phyloP scores from a whole-genome alignment of 257 asterid genomes.

The Forsythia viridissima region DNA sequence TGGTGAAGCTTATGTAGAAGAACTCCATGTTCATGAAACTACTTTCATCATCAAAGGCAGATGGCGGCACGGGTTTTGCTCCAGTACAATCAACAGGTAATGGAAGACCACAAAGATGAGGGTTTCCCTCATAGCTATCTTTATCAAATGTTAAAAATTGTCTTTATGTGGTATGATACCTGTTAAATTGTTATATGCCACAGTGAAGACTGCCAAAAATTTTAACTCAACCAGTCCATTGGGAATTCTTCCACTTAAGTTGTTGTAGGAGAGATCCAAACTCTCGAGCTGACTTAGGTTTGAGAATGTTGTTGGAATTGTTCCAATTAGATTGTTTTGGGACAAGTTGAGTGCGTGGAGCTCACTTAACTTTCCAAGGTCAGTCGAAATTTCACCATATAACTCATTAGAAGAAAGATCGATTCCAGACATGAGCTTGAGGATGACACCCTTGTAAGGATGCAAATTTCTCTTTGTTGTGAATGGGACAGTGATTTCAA shows the following conservation, averaged over 20 bases:
- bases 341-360: constrained; percentile 7
- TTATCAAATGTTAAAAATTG: constrained; percentile 16
- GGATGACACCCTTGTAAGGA: not conserved
- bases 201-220: not conserved
- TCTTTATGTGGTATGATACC: constrained; percentile 8
- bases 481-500: not conserved
- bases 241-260: constrained; percentile 12
- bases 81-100: not conserved
- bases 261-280: constrained; percentile 14
- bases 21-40: not conserved
- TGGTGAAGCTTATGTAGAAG: constrained; percentile 5
- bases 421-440: constrained; percentile 8
- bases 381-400: not conserved
- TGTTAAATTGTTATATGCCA: constrained; percentile 17
- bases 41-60: not conserved
- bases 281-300: not conserved
- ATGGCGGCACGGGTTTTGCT: not conserved
- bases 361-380: constrained; percentile 9
- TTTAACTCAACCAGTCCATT: not conserved
- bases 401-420: constrained; percentile 16
- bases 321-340: constrained; percentile 1
- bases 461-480: not conserved
- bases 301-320: constrained; percentile 16
- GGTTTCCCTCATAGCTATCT: constrained; percentile 21
- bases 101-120: constrained; percentile 15